Evolutionary conservation across 352 stramenopile species (phyloP).

Genomic region (Phytophthora ramorum): DNA sequence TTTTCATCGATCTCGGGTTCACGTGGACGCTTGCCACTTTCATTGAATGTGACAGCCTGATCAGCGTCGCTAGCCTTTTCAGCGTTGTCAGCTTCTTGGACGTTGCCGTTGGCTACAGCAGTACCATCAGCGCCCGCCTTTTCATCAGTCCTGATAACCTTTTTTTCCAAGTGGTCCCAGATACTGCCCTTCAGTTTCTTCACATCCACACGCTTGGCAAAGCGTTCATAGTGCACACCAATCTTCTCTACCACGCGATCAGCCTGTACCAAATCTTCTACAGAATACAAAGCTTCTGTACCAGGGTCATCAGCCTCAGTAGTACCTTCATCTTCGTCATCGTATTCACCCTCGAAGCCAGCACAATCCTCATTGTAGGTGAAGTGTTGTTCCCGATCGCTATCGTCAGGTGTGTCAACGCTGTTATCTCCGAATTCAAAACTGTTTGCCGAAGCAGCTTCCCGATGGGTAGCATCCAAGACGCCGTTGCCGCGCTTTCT

Average conservation of each 20-base stretch:
- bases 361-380: slow-evolving; percentile 51
- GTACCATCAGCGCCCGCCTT: slow-evolving; percentile 18
- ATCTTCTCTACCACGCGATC: slow-evolving; percentile 96
- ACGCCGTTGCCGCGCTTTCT: slow-evolving; percentile 34
- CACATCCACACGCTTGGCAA: slow-evolving; percentile 98
- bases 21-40: slow-evolving; percentile 41
- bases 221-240: slow-evolving; percentile 92
- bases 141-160: slow-evolving; percentile 30
- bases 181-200: slow-evolving; percentile 97
- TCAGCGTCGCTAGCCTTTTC: slow-evolving; percentile 7
- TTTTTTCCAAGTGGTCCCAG: slow-evolving; percentile 86
- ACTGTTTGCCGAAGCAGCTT: slow-evolving; percentile 9
- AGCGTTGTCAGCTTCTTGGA: neutral
- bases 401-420: slow-evolving; percentile 24
- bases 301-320: slow-evolving; percentile 38
- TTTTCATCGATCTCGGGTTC: slow-evolving; percentile 33
- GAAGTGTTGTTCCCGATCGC: slow-evolving; percentile 33
- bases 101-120: neutral
- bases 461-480: slow-evolving; percentile 17
- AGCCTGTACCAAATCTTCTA: slow-evolving; percentile 76
- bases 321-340: slow-evolving; percentile 51
- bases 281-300: slow-evolving; percentile 49
- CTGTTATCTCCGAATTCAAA: slow-evolving; percentile 29
- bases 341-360: slow-evolving; percentile 46
- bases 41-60: slow-evolving; percentile 26